Evolutionary conservation across 305 asterid genomes (phyloP).

Genomic region (Coffea humblotiana): DNA sequence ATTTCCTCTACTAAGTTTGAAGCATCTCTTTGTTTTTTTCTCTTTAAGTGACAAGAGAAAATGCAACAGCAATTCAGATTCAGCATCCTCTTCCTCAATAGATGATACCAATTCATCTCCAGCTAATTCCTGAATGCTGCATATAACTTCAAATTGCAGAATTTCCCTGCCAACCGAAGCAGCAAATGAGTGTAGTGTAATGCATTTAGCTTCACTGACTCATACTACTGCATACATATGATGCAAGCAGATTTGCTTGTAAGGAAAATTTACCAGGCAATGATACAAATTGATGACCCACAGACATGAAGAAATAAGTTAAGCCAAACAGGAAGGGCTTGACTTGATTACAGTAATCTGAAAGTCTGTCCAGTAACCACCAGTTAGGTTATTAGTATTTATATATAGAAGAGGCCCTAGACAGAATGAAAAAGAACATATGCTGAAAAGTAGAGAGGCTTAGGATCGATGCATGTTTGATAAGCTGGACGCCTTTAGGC

Average conservation of each 20-base stretch:
- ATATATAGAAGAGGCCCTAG: background rate
- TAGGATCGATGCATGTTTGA: too few species aligned
- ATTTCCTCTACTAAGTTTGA: constrained; percentile 63
- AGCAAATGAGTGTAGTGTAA: background rate
- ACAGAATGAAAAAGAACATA: background rate
- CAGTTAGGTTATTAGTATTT: background rate
- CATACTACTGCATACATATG: too few species aligned
- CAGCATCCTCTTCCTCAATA: constrained; percentile 59
- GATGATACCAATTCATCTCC: constrained; percentile 51
- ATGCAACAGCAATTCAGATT: constrained; percentile 63
- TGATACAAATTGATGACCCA: background rate
- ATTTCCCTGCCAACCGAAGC: constrained; percentile 62
- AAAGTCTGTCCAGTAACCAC: background rate
- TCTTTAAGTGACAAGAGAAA: constrained; percentile 66
- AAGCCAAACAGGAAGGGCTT: background rate
- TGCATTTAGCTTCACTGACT: too few species aligned
- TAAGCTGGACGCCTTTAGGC: too few species aligned
- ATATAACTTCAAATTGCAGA: constrained; percentile 58
- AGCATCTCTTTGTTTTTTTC: constrained; percentile 68
- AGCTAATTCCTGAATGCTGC: constrained; percentile 31
- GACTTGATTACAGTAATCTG: background rate
- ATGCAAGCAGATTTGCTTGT: background rate
- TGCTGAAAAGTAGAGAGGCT: too few species aligned
- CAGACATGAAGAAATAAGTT: background rate
- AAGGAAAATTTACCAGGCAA: background rate